These are phyloP conservation scores for Penicillium samsonianum DNA, from an alignment of 495 filamentous ascomycete genomes.

Conservation along the genomic window DNA sequence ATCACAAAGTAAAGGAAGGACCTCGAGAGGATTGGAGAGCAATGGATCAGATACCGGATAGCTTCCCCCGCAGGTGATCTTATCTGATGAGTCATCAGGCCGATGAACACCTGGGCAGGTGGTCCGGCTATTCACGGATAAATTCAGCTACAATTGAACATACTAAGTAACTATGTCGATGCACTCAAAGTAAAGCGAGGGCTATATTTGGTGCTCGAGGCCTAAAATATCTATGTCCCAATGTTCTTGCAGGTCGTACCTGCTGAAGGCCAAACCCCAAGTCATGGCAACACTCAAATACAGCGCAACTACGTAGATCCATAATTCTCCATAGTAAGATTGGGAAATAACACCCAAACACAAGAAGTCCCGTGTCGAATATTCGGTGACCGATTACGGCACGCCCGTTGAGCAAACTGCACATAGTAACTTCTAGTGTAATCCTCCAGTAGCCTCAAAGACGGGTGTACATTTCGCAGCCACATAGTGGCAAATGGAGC, in stretches of 20 bases:
- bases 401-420: no score
- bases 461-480: slow-evolving; percentile 17
- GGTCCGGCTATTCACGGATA: neutral
- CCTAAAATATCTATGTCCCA: no score
- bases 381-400: no score
- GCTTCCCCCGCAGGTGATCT: slow-evolving; percentile 35
- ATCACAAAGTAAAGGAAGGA: neutral
- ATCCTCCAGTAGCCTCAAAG: slow-evolving; percentile 11
- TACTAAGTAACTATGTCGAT: no score
- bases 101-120: neutral
- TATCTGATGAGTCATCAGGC: slow-evolving; percentile 33
- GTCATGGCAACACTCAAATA: slow-evolving; percentile 1
- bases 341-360: no score
- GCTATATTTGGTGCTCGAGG: neutral
- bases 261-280: neutral
- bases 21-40: neutral
- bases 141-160: neutral
- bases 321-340: no score
- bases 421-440: no score
- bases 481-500: no score
- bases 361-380: no score
- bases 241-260: neutral
- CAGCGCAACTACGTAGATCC: neutral
- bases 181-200: slow-evolving; percentile 9
- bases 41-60: slow-evolving; percentile 29